Evolutionary conservation across 1,139 yeast species (phyloP).

Genomic region (Geotrichum histeridarum): DNA sequence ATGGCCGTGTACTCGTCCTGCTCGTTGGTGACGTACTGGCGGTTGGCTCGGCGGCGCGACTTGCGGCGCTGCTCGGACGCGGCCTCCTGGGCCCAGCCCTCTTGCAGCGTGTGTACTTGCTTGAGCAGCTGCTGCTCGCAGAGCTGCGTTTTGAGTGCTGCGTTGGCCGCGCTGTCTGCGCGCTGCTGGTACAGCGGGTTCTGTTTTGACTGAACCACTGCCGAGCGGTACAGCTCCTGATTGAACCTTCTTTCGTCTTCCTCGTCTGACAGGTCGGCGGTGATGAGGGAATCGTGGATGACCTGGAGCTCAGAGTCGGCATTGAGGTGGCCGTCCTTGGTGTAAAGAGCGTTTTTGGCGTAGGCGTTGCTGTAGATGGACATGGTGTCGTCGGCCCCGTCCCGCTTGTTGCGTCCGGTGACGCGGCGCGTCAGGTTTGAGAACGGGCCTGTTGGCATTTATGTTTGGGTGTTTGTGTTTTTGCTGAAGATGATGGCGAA

Average conservation of each 20-base stretch:
- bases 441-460: slow-evolving; percentile 14
- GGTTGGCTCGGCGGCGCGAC: neutral
- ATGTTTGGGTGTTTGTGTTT: slow-evolving; percentile 7
- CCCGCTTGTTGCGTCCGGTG: slow-evolving; percentile 1
- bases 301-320: slow-evolving; percentile 27
- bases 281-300: slow-evolving; percentile 28
- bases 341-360: slow-evolving; percentile 5
- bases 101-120: slow-evolving; percentile 4
- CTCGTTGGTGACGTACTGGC: neutral
- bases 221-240: slow-evolving; percentile 13
- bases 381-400: neutral
- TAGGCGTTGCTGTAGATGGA: slow-evolving; percentile 1
- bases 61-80: slow-evolving; percentile 1
- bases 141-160: slow-evolving; percentile 10
- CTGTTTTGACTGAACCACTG: slow-evolving; percentile 10
- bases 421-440: slow-evolving; percentile 7
- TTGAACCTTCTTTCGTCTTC: slow-evolving; percentile 14
- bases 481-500: neutral
- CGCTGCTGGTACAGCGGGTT: slow-evolving; percentile 12
- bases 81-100: slow-evolving; percentile 11
- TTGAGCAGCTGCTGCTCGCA: slow-evolving; percentile 10
- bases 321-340: slow-evolving; percentile 24
- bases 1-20: slow-evolving; percentile 5
- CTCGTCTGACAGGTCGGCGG: slow-evolving; percentile 15
- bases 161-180: slow-evolving; percentile 3